Percentiles rank a stretch among this genome's conserved stretches.
Conservation (phyloP, 2,329 filamentous ascomycete genomes). For the Phialemoniopsis sp. region DNA sequence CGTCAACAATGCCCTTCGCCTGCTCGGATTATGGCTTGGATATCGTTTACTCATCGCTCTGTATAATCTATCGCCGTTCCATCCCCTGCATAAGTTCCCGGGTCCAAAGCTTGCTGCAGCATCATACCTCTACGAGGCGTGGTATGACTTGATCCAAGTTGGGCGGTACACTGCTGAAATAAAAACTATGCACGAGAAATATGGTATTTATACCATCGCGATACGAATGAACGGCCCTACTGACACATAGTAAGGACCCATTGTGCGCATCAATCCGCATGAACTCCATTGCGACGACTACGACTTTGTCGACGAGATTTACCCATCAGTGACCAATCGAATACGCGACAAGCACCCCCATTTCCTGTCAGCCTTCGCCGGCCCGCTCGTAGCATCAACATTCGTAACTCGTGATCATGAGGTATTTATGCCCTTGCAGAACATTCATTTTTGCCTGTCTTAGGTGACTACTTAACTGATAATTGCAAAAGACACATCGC, state of each 20-base stretch:
- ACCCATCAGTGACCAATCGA: constrained; percentile 6
- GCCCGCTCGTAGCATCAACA: constrained; percentile 6
- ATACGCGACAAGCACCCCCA: constrained; percentile 11
- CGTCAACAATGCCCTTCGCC: background rate
- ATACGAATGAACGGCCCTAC: too few species aligned
- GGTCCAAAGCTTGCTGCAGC: constrained; percentile 29
- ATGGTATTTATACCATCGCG: constrained; percentile 18
- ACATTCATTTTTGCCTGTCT: background rate
- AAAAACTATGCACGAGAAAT: constrained; percentile 27
- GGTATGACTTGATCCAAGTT: constrained; percentile 27
- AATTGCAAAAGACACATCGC: constrained; percentile 12
- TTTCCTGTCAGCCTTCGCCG: constrained; percentile 6
- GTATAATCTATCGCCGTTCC: constrained; percentile 33
- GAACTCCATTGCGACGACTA: constrained; percentile 21
- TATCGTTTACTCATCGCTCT: constrained; percentile 20
- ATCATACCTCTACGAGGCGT: constrained; percentile 30
- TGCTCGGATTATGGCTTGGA: constrained; percentile 18
- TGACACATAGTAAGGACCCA: constrained; percentile 1
- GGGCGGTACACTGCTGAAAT: constrained; percentile 29
- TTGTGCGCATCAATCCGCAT: constrained; percentile 16
- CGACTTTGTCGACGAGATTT: constrained; percentile 17
- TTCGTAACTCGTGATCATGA: constrained; percentile 13
- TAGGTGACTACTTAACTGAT: background rate
- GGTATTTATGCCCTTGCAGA: constrained; percentile 1
- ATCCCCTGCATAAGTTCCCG: constrained; percentile 30